A percentile compares a stretch with the other conserved stretches of the same genome.
Conservation (phyloP, 1,284 basidiomycete species). For the Thelephora terrestris region DNA sequence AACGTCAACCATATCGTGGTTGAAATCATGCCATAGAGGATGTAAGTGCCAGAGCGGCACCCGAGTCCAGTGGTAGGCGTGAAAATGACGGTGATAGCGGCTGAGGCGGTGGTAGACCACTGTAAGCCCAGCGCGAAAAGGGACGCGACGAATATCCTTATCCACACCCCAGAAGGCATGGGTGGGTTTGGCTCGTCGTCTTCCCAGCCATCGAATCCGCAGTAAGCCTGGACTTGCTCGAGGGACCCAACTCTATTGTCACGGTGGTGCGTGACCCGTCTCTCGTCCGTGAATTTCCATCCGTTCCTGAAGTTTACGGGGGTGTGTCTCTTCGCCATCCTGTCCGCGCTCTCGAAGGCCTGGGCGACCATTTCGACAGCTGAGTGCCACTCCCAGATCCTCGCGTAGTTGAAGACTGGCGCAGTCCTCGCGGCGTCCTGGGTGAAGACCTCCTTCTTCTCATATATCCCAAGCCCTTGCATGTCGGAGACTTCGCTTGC, state of each 20-base stretch:
- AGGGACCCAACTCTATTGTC: conserved; percentile 21
- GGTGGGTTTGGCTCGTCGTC: conserved; percentile 30
- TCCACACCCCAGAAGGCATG: conserved; percentile 20
- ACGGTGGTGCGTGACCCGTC: not conserved
- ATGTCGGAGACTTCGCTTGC: not conserved
- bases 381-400: conserved; percentile 14
- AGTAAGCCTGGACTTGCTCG: not conserved
- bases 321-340: conserved; percentile 3
- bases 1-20: conserved; percentile 12
- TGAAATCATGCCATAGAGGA: conserved; percentile 16
- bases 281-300: conserved; percentile 4
- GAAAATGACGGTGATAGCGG: not conserved
- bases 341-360: conserved; percentile 12
- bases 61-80: conserved; percentile 11
- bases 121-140: conserved; percentile 18
- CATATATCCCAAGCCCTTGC: not conserved
- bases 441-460: conserved; percentile 14
- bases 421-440: no score
- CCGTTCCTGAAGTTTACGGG: conserved; percentile 6
- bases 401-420: conserved; percentile 21
- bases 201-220: conserved; percentile 22
- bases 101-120: not conserved
- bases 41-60: conserved; percentile 16
- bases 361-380: conserved; percentile 13
- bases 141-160: conserved; percentile 21